Percentiles rank a stretch among this genome's conserved stretches.
Conservation (phyloP, 495 filamentous ascomycete species). For the Entonaema liquescens region DNA sequence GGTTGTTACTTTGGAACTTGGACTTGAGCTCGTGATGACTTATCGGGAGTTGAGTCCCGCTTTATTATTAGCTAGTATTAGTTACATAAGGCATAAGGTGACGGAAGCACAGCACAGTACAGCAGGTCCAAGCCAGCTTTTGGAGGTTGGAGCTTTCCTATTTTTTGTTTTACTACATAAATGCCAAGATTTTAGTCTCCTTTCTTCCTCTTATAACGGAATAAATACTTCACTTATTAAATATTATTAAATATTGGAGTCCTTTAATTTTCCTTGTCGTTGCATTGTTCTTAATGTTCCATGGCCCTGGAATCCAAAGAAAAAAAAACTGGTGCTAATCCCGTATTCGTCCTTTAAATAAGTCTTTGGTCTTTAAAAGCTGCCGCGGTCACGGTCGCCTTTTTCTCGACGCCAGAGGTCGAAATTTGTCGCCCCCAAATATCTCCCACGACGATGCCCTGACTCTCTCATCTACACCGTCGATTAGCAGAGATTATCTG, state of each 20-base stretch:
- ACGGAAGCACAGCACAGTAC: background rate
- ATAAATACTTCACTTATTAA: background rate
- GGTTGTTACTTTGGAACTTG: background rate
- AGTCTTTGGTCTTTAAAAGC: slow-evolving; percentile 4
- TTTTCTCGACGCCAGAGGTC: slow-evolving; percentile 20
- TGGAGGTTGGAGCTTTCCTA: background rate
- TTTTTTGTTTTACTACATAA: background rate
- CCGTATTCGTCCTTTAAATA: slow-evolving; percentile 14
- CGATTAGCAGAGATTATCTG: slow-evolving; percentile 42
- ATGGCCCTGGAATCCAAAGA: slow-evolving; percentile 25
- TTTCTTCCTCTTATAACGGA: background rate
- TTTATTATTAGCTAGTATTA: slow-evolving; percentile 5
- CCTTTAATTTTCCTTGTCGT: background rate
- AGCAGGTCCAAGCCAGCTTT: background rate
- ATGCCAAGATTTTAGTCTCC: background rate
- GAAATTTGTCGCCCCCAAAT: slow-evolving; percentile 15
- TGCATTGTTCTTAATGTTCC: slow-evolving; percentile 1
- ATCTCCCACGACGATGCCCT: slow-evolving; percentile 37
- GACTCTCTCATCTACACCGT: slow-evolving; percentile 33
- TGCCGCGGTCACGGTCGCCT: slow-evolving; percentile 28
- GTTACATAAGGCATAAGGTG: background rate
- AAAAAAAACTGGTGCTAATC: slow-evolving; percentile 34
- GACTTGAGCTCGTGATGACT: slow-evolving; percentile 18
- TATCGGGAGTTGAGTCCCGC: background rate
- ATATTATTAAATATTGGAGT: background rate